These are phyloP conservation scores for Pleurotus giganteus DNA, from an alignment of 768 basidiomycete genomes.

Conservation along the genomic window DNA sequence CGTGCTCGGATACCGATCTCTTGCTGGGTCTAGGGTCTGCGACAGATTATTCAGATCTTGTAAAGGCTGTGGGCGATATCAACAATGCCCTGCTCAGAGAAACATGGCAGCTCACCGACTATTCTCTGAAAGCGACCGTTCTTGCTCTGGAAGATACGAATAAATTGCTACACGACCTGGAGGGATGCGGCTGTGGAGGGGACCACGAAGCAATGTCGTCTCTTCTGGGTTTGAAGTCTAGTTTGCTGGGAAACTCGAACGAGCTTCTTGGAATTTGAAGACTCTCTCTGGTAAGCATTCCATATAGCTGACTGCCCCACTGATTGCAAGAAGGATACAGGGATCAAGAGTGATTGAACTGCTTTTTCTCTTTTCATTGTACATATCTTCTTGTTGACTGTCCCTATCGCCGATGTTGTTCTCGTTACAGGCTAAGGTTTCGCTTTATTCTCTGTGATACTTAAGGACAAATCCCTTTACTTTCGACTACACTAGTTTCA, in stretches of 20 bases:
- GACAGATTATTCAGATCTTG: not conserved
- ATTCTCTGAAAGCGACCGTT: not conserved
- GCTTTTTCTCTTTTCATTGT: too few relatives aligned
- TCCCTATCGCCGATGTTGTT: too few relatives aligned
- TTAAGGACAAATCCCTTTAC: too few relatives aligned
- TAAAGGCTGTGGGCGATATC: not conserved
- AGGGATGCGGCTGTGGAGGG: not conserved
- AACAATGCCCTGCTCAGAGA: not conserved
- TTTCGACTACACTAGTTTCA: too few relatives aligned
- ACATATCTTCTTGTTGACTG: too few relatives aligned
- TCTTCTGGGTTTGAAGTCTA: conserved; percentile 2
- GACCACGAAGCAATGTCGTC: not conserved
- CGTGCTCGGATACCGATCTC: not conserved
- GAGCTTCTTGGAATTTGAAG: not conserved
- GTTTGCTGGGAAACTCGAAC: conserved; percentile 1
- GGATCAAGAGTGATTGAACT: too few relatives aligned
- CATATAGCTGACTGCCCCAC: not conserved
- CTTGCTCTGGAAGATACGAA: not conserved
- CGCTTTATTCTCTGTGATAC: too few relatives aligned
- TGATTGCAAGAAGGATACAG: too few relatives aligned
- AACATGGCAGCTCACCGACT: not conserved
- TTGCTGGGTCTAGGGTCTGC: not conserved
- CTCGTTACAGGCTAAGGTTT: too few relatives aligned
- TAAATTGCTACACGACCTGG: conserved; percentile 2
- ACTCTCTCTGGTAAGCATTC: not conserved